Conservation (phyloP, 257 asterid species). For the Gynochthodes officinalis region DNA sequence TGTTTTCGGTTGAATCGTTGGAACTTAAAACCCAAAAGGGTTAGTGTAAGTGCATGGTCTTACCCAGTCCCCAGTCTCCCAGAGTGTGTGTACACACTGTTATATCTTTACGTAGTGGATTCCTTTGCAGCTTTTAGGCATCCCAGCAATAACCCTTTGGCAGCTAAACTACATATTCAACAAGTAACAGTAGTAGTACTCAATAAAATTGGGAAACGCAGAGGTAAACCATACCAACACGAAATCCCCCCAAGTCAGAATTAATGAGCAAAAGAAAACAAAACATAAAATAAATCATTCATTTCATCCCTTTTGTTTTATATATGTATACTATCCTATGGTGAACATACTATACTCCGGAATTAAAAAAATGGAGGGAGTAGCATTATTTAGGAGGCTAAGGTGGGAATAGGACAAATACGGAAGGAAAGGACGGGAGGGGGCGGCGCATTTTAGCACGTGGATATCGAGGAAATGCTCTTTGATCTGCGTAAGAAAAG, state of each 20-base stretch:
- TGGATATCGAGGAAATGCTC: conserved; percentile 33
- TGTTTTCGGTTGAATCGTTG: conserved; percentile 9
- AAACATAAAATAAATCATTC: not conserved
- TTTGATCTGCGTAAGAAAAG: not conserved
- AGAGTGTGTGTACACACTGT: no score
- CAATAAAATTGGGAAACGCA: conserved; percentile 26
- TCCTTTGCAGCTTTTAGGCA: conserved; percentile 47
- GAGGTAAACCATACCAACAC: conserved; percentile 46
- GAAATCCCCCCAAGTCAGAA: conserved; percentile 49
- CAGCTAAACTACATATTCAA: not conserved
- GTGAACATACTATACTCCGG: no score
- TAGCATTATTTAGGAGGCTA: no score
- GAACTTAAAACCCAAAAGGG: conserved; percentile 16
- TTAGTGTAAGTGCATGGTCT: conserved; percentile 44
- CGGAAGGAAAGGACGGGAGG: not conserved
- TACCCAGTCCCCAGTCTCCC: conserved; percentile 46
- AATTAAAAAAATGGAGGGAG: conserved; percentile 27
- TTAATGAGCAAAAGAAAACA: not conserved
- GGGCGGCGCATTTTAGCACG: conserved; percentile 52
- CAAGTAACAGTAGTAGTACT: not conserved
- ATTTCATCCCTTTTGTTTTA: not conserved
- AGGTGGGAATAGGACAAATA: conserved; percentile 19
- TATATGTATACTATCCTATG: no score
- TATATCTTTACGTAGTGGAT: no score
- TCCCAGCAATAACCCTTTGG: not conserved